Conservation (phyloP, 306 rosid genomes). For the Corylus americana region DNA sequence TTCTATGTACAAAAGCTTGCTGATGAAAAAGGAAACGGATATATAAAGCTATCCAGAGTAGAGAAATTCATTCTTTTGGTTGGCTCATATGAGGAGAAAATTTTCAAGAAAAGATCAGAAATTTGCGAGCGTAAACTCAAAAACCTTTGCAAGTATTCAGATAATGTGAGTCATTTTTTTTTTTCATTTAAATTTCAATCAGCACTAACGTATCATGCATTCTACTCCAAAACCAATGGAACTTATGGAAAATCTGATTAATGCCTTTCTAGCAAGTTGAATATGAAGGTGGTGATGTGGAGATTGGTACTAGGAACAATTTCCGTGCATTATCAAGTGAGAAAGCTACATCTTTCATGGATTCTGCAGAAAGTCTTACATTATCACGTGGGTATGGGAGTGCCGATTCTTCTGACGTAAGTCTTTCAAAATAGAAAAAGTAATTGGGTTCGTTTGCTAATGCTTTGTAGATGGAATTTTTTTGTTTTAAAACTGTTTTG, state of each 20-base stretch:
- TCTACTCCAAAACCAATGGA: background rate
- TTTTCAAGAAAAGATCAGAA: too few relatives aligned
- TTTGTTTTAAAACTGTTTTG: too few relatives aligned
- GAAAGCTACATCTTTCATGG: background rate
- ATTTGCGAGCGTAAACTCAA: too few relatives aligned
- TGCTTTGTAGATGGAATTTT: too few relatives aligned
- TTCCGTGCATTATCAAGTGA: slow-evolving; percentile 8
- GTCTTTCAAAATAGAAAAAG: background rate
- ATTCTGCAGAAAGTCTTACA: too few relatives aligned
- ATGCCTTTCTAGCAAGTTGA: slow-evolving; percentile 24
- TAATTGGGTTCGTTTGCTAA: background rate
- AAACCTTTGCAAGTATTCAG: too few relatives aligned
- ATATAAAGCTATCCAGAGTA: slow-evolving; percentile 22
- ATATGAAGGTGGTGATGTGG: background rate
- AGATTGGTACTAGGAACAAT: background rate
- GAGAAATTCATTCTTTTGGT: slow-evolving; percentile 36
- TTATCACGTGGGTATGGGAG: too few relatives aligned
- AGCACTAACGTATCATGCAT: background rate
- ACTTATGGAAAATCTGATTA: background rate
- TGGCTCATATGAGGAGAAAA: too few relatives aligned
- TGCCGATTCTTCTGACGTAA: too few relatives aligned
- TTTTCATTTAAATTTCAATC: background rate
- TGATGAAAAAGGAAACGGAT: too few relatives aligned
- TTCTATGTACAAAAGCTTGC: background rate
- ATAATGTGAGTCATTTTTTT: too few relatives aligned